Percentiles rank a stretch among this genome's conserved stretches.
Evolutionary conservation across 306 rosid species (phyloP).

Genomic region (Cucumis cinereus): DNA sequence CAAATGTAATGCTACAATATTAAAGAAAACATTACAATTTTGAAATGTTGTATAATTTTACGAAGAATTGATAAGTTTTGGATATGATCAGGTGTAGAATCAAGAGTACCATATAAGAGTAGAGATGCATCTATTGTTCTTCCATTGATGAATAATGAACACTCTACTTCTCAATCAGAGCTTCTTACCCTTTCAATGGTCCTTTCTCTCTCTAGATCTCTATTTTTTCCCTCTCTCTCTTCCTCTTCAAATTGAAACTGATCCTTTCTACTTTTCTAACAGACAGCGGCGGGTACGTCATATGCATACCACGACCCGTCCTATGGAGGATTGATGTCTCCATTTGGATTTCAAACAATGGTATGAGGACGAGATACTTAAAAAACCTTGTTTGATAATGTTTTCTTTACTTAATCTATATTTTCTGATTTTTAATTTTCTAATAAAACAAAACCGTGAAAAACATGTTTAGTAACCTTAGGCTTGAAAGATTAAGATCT

Average conservation of each 20-base stretch:
- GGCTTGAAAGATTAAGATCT: no score
- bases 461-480: no score
- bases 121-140: slow-evolving; percentile 1
- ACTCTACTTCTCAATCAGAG: slow-evolving; percentile 15
- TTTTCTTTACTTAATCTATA: background rate
- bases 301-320: slow-evolving; percentile 13
- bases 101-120: background rate
- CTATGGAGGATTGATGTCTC: slow-evolving; percentile 17
- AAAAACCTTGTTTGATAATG: background rate
- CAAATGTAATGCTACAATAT: no score
- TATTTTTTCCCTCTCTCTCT: background rate
- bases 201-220: background rate
- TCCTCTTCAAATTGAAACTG: background rate
- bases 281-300: slow-evolving; percentile 8
- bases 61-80: background rate
- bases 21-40: no score
- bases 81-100: slow-evolving; percentile 15
- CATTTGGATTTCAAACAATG: slow-evolving; percentile 17
- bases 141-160: slow-evolving; percentile 9
- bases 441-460: no score
- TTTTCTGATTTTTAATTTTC: no score
- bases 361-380: slow-evolving; percentile 8
- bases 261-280: background rate
- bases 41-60: no score
- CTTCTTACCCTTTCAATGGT: slow-evolving; percentile 18